Evolutionary conservation across 2,329 filamentous ascomycete genomes (phyloP), one percentile per base, ranked within the genome.

Genomic region (Geosmithia putterillii): DNA sequence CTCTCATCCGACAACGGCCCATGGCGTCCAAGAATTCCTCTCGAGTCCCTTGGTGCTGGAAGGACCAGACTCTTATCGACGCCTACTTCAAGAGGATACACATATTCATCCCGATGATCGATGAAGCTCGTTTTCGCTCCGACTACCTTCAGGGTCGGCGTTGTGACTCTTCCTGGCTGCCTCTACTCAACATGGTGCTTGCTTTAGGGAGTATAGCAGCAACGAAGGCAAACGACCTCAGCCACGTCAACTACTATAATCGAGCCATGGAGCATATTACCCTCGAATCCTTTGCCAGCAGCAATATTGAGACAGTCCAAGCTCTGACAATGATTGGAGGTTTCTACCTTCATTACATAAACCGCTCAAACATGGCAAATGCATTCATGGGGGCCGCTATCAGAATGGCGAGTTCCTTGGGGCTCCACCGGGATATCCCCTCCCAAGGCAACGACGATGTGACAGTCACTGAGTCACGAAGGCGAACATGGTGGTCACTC

Each of bases 61-160:
- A 83, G 51, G 81, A 80, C 15, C 76, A 83, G 56, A 76, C 76
- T 6, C 65, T 86, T 9, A 76, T 86, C 36, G 79, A 86, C 51
- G 79, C 80, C n/a, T 87, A 86, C 57, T 87, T 87, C 57, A 79
- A 81, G 50, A 73, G 79, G 25, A 74, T 84, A 20, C 83, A 87
- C 47, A 74, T 80, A 1, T 81, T 86, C 50, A 73, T 81, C 4
- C 83, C 83, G 0, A 78, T 87, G 70, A 67, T 88, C 3, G 82
- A 88, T 50, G 83, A 87, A 57, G 73, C 74, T 17, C 70, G 74
- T 9, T 86, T 87, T 57, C 75, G 50, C 57, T 80, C 83, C 54
- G 78, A 84, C 38, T 83, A 84, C 55, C 32, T 49, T 12, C 45
- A 49, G 25, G 47, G 45, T 10, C 73, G 76, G 48, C 69, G 81